Conservation (phyloP, 1,284 basidiomycete genomes). For the Melampsora americana region DNA sequence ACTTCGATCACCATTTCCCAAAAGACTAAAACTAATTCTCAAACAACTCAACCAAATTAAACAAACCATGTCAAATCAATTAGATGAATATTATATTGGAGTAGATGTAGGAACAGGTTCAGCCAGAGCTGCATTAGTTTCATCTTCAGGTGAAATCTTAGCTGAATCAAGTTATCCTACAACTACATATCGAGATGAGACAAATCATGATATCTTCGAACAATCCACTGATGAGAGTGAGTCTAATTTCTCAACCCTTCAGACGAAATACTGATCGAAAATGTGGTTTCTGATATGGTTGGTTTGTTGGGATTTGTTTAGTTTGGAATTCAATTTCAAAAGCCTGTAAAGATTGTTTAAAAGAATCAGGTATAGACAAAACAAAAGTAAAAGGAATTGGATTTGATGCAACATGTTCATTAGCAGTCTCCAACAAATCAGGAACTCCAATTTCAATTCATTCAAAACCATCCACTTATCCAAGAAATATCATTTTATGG, state of each 20-base stretch:
- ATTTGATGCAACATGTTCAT: conserved; percentile 94
- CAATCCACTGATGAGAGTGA: conserved; percentile 63
- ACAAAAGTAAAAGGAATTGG: conserved; percentile 78
- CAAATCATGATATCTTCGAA: conserved; percentile 90
- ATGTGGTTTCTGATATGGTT: background rate
- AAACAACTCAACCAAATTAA: background rate
- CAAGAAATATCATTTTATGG: conserved; percentile 74
- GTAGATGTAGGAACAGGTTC: conserved; percentile 73
- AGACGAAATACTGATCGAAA: background rate
- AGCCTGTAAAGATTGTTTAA: conserved; percentile 69
- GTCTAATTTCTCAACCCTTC: conserved; percentile 23
- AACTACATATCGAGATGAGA: conserved; percentile 74
- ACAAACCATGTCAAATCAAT: background rate
- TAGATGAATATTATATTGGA: conserved; percentile 30
- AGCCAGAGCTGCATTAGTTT: conserved; percentile 79
- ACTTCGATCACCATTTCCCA: background rate
- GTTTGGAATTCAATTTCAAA: conserved; percentile 75
- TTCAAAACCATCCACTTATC: conserved; percentile 62
- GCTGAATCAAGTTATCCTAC: conserved; percentile 76
- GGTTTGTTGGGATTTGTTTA: conserved; percentile 9
- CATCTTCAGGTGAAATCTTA: conserved; percentile 69
- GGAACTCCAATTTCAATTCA: conserved; percentile 79
- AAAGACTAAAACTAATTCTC: background rate
- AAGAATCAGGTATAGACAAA: conserved; percentile 64
- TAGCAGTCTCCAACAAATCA: conserved; percentile 73